Conservation (phyloP, 2,329 filamentous ascomycete genomes). For the Verticillium tricorpus region DNA sequence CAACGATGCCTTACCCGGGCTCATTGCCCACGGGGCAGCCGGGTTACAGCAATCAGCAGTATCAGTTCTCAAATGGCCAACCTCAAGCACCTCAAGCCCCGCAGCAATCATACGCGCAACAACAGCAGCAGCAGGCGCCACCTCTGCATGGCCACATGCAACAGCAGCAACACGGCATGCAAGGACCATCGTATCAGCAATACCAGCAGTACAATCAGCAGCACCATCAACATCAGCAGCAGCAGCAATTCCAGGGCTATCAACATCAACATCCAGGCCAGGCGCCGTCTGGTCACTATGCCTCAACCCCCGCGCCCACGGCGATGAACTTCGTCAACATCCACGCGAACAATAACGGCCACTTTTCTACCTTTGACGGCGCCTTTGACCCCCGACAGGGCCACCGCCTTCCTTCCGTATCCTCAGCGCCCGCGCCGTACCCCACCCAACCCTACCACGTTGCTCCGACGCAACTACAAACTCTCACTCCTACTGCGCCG, state of each 20-base stretch:
- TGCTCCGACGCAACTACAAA: not conserved
- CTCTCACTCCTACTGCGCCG: not conserved
- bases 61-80: conserved; percentile 16
- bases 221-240: conserved; percentile 19
- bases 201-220: conserved; percentile 18
- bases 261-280: conserved; percentile 17
- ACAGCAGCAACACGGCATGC: conserved; percentile 17
- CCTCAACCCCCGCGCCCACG: not conserved
- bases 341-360: conserved; percentile 13
- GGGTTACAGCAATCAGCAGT: conserved; percentile 30
- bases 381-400: conserved; percentile 14
- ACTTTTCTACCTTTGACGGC: conserved; percentile 14
- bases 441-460: not conserved
- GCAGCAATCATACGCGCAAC: conserved; percentile 12
- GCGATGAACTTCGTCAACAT: conserved; percentile 12
- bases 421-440: not conserved
- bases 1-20: conserved; percentile 30
- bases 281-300: conserved; percentile 14
- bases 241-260: conserved; percentile 19
- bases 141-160: conserved; percentile 20
- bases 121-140: conserved; percentile 20
- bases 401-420: conserved; percentile 1
- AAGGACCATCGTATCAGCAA: conserved; percentile 17
- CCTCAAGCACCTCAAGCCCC: conserved; percentile 13
- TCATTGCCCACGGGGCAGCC: conserved; percentile 34